Conservation (phyloP, 441 rosid genomes). For the Populus hybrid region DNA sequence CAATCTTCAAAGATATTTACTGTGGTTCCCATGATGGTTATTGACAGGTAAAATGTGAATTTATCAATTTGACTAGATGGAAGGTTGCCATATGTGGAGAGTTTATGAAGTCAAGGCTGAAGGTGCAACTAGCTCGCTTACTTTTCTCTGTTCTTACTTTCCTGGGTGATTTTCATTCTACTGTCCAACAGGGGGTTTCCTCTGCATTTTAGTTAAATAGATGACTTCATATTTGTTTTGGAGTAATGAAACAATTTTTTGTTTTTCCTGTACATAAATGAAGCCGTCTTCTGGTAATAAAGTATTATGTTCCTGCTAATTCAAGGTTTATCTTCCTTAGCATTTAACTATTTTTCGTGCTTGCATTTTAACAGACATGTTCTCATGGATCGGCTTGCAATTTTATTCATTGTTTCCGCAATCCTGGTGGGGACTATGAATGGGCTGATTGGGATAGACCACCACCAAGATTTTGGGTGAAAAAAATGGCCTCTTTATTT, state of each 20-base stretch:
- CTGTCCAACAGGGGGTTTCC: neutral
- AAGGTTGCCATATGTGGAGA: constrained; percentile 97
- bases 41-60: constrained; percentile 77
- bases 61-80: constrained; percentile 83
- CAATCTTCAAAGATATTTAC: neutral
- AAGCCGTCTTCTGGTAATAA: neutral
- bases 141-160: neutral
- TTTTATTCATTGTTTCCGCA: constrained; percentile 91
- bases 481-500: constrained; percentile 77
- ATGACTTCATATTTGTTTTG: neutral
- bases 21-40: constrained; percentile 8
- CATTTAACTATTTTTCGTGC: constrained; percentile 10
- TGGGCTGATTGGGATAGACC: constrained; percentile 97
- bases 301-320: neutral
- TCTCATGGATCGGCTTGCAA: constrained; percentile 93
- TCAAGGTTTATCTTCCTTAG: neutral
- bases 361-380: constrained; percentile 54
- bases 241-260: neutral
- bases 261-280: neutral
- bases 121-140: constrained; percentile 29
- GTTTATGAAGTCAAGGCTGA: constrained; percentile 77
- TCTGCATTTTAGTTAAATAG: neutral
- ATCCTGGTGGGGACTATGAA: constrained; percentile 96
- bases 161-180: neutral
- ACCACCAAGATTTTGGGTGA: constrained; percentile 86